These are phyloP conservation scores for Isatis tinctoria DNA, from an alignment of 345 rosid species.

Conservation along the genomic window DNA sequence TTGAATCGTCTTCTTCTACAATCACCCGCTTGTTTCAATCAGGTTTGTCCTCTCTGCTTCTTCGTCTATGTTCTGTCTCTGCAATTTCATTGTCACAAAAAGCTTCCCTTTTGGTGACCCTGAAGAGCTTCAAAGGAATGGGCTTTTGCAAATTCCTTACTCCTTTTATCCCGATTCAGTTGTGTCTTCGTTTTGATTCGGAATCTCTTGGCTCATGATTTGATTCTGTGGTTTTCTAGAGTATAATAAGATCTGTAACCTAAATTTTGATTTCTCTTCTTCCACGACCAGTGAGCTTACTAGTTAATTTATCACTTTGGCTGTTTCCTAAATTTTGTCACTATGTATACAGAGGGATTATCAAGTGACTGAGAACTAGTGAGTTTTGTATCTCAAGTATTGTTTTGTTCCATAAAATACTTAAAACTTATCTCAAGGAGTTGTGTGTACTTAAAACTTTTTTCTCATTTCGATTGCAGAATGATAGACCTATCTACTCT, in stretches of 20 bases:
- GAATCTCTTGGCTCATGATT: background rate
- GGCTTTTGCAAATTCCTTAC: background rate
- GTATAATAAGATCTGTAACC: background rate
- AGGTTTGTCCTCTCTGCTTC: constrained; percentile 22
- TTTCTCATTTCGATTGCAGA: constrained; percentile 5
- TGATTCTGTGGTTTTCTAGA: constrained; percentile 5
- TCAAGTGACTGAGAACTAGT: background rate
- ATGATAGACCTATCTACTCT: constrained; percentile 27
- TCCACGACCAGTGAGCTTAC: background rate
- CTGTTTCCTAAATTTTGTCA: background rate
- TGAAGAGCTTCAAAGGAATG: background rate
- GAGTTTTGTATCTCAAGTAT: background rate
- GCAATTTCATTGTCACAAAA: background rate
- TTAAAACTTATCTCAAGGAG: no score
- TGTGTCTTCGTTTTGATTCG: background rate
- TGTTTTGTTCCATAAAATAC: background rate
- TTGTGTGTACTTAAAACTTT: background rate
- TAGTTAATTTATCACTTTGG: background rate
- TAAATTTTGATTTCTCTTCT: background rate
- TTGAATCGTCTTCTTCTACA: constrained; percentile 13
- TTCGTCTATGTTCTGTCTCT: background rate
- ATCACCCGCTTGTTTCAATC: constrained; percentile 4
- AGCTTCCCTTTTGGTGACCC: constrained; percentile 5
- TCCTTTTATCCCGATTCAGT: background rate
- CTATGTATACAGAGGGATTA: background rate